Evolutionary conservation across 371 early-diverging fungal genomes (phyloP), one percentile per base, ranked within the genome.

Genomic region (Lichtheimia ornata): DNA sequence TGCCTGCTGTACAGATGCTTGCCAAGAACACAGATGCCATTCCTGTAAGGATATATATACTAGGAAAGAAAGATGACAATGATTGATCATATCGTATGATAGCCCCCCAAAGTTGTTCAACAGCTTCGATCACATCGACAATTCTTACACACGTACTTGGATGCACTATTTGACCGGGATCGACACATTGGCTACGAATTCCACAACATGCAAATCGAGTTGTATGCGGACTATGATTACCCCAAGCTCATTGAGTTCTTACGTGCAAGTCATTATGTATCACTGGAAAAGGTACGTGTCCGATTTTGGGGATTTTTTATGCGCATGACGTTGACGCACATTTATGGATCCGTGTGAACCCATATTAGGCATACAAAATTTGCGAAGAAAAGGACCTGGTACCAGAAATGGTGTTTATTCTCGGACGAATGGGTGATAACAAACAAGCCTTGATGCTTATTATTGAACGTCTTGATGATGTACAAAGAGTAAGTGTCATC

Each of bases 381-480:
- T 95, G 97, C 66, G 91, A 95, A 68, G 64, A 82, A 53, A 87
- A 89, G 30, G 94, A 91, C 53, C 73, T 98, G 53, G 93, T 97
- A 2, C 94, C 93, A 15, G 98, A 97, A 69, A 93, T 95, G 94
- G 95, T 98, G 2, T 97, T 85, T 69, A 76, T 98, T 28, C 77
- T 97, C 40, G 96, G 98, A 6, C 91, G 97, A n/a, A 95, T 97
- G 95, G 98, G 98, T 42, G 84, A 97, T 59, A 94, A 94, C 71
- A 91, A 94, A 61, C 81, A 87, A 51, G 98, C 98, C 0, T 73
- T 98, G 44, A 87, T 87, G 82, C 73, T 98, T 59, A 97, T 98
- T 58, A 95, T 97, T 50, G 88, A 90, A 41, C 81, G 91, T 45
- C 74, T 97, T 13, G 88, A 85, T 17, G 95, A 98, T 76, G 94